Evolutionary conservation across 345 rosid species (phyloP), one percentile per base, ranked within the genome.

Genomic region (Geranium brycei): DNA sequence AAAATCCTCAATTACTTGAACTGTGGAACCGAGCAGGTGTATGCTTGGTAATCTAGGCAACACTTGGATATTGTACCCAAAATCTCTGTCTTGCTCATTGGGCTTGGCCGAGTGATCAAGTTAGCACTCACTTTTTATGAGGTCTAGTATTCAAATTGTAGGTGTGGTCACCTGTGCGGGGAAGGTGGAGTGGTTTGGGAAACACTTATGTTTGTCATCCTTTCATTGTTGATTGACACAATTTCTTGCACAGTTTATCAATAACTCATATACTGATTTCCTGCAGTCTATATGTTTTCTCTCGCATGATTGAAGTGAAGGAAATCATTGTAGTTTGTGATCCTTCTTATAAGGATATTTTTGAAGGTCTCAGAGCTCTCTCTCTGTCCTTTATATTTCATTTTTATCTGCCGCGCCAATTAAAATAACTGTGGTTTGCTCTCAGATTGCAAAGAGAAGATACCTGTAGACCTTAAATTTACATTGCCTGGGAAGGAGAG

Each of bases 321-420:
- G 98, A 92, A 79, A 86, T 92, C 69, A 76, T 92, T 63, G 91
- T 92, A 32, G 96, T 92, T n/a, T 92, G 98, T 61, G 95, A 92
- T 85, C 96, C 96, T 19, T 87, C 91, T 19, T 92, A 89, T 84
- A 68, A 72, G 57, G 96, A 92, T 62, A 72, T 89, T 40, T 89
- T 92, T 74, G 87, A 92, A 92, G 98, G 98, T 89, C 66, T 66
- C 5, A 56, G 61, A 63, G 63, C 64, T 66, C 64, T 51, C 61
- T 57, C 18, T 57, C 16, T 32, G 12, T 0, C 61, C 4, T 17
- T 19, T 72, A 4, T 62, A 7, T 53, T 40, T 65, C 0, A 12
- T 1, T 31, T 59, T 64, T 23, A 19, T 32, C 40, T 64, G 17
- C 17, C 7, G 5, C 32, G 31, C 61, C 59, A 65, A 23, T 51